A percentile compares a stretch with the other conserved stretches of the same genome.
Conservation (phyloP, 148 eudicot species). For the Cornus suecica region DNA sequence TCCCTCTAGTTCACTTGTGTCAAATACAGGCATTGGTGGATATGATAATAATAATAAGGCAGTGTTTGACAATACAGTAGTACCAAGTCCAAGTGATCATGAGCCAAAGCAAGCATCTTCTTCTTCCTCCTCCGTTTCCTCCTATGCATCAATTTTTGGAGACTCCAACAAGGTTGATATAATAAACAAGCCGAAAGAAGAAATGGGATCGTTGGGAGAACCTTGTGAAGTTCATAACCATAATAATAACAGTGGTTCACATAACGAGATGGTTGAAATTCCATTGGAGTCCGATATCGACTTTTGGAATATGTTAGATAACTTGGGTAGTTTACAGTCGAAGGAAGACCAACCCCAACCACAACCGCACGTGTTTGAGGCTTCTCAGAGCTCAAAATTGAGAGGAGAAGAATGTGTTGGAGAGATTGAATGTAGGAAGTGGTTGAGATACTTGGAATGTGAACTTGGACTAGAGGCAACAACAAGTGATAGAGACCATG, state of each 20-base stretch:
- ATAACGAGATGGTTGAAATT: constrained; percentile 16
- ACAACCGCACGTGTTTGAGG: background rate
- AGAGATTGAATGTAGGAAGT: constrained; percentile 14
- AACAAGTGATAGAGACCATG: background rate
- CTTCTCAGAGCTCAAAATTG: background rate
- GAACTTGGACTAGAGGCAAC: constrained; percentile 35
- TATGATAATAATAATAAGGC: background rate
- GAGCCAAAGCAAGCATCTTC: constrained; percentile 12
- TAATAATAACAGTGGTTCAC: background rate
- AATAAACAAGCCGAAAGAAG: constrained; percentile 2
- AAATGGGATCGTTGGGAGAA: background rate
- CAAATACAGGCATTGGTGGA: background rate
- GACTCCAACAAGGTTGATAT: constrained; percentile 1
- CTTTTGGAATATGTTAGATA: constrained; percentile 34
- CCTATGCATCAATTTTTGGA: background rate
- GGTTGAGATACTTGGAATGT: constrained; percentile 38
- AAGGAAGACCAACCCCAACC: constrained; percentile 1
- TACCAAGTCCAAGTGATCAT: background rate
- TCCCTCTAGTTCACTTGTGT: constrained; percentile 12
- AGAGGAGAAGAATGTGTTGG: background rate
- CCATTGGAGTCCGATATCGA: constrained; percentile 31
- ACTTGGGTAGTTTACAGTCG: constrained; percentile 10
- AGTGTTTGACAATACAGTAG: no score
- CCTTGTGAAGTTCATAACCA: constrained; percentile 3
- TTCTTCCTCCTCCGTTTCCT: constrained; percentile 21